Evolutionary conservation across 768 basidiomycete species (phyloP).

Genomic region (Mycena polygramma): DNA sequence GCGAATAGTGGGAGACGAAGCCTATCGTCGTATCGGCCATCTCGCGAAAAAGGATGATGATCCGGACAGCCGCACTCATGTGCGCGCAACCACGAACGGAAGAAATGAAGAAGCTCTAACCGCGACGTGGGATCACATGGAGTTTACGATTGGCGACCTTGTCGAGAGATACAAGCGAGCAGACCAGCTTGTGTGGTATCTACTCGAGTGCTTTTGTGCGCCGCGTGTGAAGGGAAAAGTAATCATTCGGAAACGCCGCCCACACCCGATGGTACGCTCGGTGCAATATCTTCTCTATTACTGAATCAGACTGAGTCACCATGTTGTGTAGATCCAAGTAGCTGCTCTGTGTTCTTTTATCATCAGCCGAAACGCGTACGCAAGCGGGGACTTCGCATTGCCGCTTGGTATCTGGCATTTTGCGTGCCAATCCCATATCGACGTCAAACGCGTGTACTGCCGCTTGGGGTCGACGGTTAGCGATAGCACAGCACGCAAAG

Average conservation of each 20-base stretch:
- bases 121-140: no score
- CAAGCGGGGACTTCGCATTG: background rate
- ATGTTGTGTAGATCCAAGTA: background rate
- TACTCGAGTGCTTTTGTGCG: background rate
- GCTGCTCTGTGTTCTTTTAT: background rate
- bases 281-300: background rate
- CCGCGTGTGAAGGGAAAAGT: background rate
- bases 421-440: background rate
- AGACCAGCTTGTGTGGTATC: background rate
- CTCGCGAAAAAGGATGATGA: background rate
- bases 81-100: no score
- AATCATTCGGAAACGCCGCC: background rate
- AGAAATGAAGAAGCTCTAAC: no score
- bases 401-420: conserved; percentile 3
- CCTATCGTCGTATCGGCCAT: background rate
- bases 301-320: background rate
- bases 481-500: background rate
- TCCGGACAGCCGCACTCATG: no score
- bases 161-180: background rate
- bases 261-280: background rate
- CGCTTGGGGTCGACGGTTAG: conserved; percentile 3
- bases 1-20: background rate
- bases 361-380: background rate
- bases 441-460: background rate
- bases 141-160: no score